Percentiles rank a stretch among this genome's conserved stretches.
phyloP scores from a whole-genome alignment of 345 rosid species.

The Hibiscus tridactylites region DNA sequence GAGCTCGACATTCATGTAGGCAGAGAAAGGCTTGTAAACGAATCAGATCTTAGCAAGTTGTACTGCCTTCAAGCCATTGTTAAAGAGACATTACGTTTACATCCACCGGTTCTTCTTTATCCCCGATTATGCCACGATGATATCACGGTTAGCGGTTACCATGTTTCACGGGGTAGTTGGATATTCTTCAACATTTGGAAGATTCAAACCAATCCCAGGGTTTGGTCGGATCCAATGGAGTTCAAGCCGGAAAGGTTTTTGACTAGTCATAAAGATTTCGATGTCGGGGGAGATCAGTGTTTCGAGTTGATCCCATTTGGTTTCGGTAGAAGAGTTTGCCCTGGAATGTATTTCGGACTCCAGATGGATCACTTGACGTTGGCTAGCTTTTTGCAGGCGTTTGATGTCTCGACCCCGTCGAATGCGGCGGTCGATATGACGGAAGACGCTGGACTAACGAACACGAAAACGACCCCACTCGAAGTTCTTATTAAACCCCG shows the following conservation, averaged over 20 bases:
- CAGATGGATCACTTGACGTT: neutral
- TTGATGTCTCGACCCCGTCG: neutral
- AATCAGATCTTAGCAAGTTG: slow-evolving; percentile 20
- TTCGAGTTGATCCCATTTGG: neutral
- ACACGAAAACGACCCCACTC: slow-evolving; percentile 3
- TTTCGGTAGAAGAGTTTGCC: slow-evolving; percentile 6
- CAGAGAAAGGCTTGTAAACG: slow-evolving; percentile 17
- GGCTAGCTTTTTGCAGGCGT: slow-evolving; percentile 6
- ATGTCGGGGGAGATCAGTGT: neutral
- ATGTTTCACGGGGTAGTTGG: slow-evolving; percentile 16
- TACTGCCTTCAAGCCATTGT: slow-evolving; percentile 23
- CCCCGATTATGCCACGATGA: slow-evolving; percentile 19
- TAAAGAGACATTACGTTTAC: slow-evolving; percentile 14
- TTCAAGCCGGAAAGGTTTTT: slow-evolving; percentile 10
- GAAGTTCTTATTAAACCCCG: slow-evolving; percentile 8
- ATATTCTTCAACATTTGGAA: slow-evolving; percentile 10
- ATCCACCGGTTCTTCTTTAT: slow-evolving; percentile 16
- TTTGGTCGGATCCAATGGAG: slow-evolving; percentile 3
- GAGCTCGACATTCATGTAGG: slow-evolving; percentile 31
- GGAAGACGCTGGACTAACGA: neutral
- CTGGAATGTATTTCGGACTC: neutral
- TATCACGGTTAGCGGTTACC: slow-evolving; percentile 20
- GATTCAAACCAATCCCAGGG: slow-evolving; percentile 3
- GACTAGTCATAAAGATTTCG: neutral
- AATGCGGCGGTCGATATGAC: slow-evolving; percentile 5